Evolutionary conservation across 768 basidiomycete genomes (phyloP).

Genomic region (Suillus americanus): DNA sequence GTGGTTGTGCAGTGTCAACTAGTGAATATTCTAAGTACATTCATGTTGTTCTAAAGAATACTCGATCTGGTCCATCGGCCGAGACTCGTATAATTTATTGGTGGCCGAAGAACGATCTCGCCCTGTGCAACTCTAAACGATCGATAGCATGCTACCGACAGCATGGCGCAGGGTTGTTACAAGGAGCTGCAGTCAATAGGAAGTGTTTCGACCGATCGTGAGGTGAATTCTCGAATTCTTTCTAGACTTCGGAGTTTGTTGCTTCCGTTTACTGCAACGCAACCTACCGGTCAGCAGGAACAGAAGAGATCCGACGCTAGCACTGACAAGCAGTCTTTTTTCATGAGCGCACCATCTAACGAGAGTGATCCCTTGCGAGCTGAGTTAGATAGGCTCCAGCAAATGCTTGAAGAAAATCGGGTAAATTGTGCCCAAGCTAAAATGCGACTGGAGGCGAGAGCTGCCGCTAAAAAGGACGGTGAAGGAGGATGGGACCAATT

Average conservation of each 20-base stretch:
- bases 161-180: neutral
- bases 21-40: neutral
- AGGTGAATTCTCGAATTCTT: neutral
- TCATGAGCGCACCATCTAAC: neutral
- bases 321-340: neutral
- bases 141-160: neutral
- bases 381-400: constrained; percentile 3
- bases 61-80: neutral
- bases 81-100: neutral
- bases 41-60: neutral
- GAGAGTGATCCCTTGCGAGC: neutral
- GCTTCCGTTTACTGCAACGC: neutral
- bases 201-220: neutral
- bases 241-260: neutral
- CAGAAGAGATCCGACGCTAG: neutral
- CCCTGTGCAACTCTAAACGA: neutral
- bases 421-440: constrained; percentile 3
- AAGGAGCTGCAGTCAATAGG: neutral
- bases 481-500: neutral
- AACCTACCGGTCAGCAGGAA: neutral
- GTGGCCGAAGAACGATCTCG: neutral
- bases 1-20: neutral
- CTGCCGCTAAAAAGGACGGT: neutral
- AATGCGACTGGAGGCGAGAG: neutral
- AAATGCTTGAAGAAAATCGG: constrained; percentile 6